Percentiles rank a stretch among this genome's conserved stretches.
Evolutionary conservation across 2,329 filamentous ascomycete species (phyloP).

Genomic region (Cladosporium velox): DNA sequence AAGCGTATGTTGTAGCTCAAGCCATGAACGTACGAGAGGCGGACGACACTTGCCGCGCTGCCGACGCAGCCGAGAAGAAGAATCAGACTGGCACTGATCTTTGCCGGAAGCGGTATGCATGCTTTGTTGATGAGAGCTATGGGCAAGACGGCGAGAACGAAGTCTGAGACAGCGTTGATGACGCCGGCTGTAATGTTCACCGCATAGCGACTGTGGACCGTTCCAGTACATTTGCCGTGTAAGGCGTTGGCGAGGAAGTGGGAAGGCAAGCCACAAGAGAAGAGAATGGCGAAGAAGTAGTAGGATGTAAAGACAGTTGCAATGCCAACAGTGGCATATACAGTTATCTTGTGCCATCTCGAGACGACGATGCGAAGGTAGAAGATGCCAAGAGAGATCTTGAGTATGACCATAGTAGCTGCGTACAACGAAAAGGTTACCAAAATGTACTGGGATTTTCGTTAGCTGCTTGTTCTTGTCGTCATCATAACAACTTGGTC

Average conservation of each 20-base stretch:
- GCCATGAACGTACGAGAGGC: conserved; percentile 30
- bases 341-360: conserved; percentile 40
- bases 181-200: conserved; percentile 32
- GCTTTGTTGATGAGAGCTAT: conserved; percentile 44
- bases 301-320: conserved; percentile 41
- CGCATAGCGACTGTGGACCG: conserved; percentile 23
- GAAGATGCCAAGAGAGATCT: conserved; percentile 49
- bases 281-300: conserved; percentile 33
- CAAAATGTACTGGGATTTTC: conserved; percentile 27
- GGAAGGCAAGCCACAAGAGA: conserved; percentile 36
- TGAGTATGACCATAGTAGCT: conserved; percentile 44
- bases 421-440: conserved; percentile 43
- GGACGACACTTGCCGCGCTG: conserved; percentile 30
- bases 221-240: conserved; percentile 26
- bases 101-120: conserved; percentile 44
- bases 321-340: conserved; percentile 33
- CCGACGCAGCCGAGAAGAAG: conserved; percentile 41
- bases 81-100: conserved; percentile 44
- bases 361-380: conserved; percentile 47
- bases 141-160: conserved; percentile 42
- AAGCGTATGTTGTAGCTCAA: conserved; percentile 26
- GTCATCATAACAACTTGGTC: not conserved
- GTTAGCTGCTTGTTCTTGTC: not conserved
- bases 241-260: conserved; percentile 27
- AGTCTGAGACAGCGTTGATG: conserved; percentile 42